Evolutionary conservation across 2,329 filamentous ascomycete species (phyloP).

Genomic region (Aspergillus sp.): DNA sequence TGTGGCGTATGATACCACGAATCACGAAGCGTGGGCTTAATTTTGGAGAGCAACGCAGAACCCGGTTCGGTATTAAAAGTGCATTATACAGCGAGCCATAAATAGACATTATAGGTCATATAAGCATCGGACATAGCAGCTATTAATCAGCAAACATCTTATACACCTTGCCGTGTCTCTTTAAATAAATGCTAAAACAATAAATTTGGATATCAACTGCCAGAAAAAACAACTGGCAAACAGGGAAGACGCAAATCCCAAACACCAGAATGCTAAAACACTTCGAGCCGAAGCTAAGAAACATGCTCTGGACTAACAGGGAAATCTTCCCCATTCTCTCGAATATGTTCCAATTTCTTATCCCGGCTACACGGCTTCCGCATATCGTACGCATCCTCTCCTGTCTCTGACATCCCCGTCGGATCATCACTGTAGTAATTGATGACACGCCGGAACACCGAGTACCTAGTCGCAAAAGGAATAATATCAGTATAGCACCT

Average conservation of each 20-base stretch:
- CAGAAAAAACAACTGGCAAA: not conserved
- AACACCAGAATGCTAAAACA: constrained; percentile 17
- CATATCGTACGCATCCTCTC: constrained; percentile 96
- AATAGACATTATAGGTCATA: not conserved
- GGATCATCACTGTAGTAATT: constrained; percentile 91
- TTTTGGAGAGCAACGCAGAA: not conserved
- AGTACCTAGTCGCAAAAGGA: constrained; percentile 55
- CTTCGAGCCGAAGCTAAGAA: constrained; percentile 42
- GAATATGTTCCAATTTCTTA: constrained; percentile 69
- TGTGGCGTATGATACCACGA: not conserved
- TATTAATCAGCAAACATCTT: not conserved
- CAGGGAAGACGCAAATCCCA: not conserved
- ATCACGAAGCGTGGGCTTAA: not conserved
- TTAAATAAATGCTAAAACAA: not conserved
- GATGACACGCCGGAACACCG: constrained; percentile 81
- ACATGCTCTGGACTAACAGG: constrained; percentile 82
- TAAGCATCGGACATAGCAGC: not conserved
- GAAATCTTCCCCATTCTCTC: constrained; percentile 76
- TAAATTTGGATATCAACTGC: not conserved
- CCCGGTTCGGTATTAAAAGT: not conserved
- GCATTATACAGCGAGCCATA: not conserved
- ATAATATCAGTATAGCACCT: not conserved
- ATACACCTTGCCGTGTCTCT: not conserved
- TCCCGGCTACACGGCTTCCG: constrained; percentile 86
- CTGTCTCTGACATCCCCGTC: constrained; percentile 54